Base-by-base conservation (phyloP, 495 filamentous ascomycete species). In the Penicillium atrosanguineum region DNA sequence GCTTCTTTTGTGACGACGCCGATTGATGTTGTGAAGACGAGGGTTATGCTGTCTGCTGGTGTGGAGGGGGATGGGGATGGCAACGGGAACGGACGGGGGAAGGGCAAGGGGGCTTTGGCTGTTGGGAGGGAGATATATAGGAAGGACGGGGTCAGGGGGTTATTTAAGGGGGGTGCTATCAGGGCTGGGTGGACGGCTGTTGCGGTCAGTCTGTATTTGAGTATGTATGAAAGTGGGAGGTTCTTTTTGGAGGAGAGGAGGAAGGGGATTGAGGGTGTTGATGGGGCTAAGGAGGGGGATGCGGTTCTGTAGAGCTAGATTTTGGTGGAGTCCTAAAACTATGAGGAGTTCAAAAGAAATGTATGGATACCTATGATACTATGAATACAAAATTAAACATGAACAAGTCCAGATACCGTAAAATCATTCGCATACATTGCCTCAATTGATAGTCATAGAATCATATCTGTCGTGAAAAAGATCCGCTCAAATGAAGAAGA, bases 11-110 rank as follows among this genome's bases (percentile, higher is more conserved):
- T 90, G 3, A 94, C 90, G 6, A 93, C 89, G 26, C 90, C 90
- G 0, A 80, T 90, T 46, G 90, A 94, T 68, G 88, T 93, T 15
- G 81, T 93, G 2, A 94, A 94, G 74, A 94, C 90, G 48, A 70
- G 87, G 47, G 82, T 94, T 54, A 94, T 81, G 87, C 76, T 85
- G 21, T 64, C 75, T 36, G 82, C 79, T 18, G 75, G 61, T 44
- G 50, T 6, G 9, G 7, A 25, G 16, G 21, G 37, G 39, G 51
- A 47, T 28, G 47, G 48, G 29, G 50, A 28, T 1, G 12, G 52
- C 6, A 40, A 29, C 4, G 56, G 56, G 44, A 59, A 65, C 15
- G 50, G 49, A 4, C 45, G 38, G n/a, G 46, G 16, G 37, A 61
- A 34, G 49, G 53, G 20, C 29, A 68, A 59, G 58, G 64, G 63